These are phyloP conservation scores for Artemisia princeps DNA, from an alignment of 140 eudicot genomes.

Conservation along the genomic window DNA sequence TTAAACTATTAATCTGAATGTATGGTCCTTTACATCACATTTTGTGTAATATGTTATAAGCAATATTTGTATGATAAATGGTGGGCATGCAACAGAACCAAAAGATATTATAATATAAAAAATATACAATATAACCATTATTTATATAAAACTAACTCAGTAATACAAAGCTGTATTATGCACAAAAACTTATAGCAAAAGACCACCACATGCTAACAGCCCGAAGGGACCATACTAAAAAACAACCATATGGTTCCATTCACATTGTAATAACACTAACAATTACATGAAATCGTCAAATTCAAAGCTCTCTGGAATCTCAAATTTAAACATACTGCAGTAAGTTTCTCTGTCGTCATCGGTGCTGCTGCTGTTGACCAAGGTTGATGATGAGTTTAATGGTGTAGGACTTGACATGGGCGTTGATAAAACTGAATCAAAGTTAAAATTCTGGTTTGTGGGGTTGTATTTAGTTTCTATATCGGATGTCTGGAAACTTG, in stretches of 20 bases:
- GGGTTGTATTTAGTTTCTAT: constrained; percentile 22
- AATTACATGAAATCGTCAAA: constrained; percentile 59
- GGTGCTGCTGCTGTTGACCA: constrained; percentile 32
- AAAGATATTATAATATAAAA: background rate
- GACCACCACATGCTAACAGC: constrained; percentile 19
- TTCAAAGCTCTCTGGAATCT: constrained; percentile 66
- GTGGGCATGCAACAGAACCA: too few relatives aligned
- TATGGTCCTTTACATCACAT: too few relatives aligned
- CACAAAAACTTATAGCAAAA: constrained; percentile 26
- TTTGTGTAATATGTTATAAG: too few relatives aligned
- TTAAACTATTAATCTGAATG: too few relatives aligned
- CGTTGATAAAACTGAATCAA: constrained; percentile 47
- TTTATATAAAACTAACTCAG: constrained; percentile 15
- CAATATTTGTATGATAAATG: too few relatives aligned
- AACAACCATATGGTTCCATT: constrained; percentile 24
- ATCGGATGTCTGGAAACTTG: constrained; percentile 35
- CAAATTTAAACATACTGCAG: constrained; percentile 58
- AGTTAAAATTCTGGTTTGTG: constrained; percentile 31
- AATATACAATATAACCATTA: background rate
- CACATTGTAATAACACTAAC: constrained; percentile 21
- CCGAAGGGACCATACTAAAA: constrained; percentile 13
- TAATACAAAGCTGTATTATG: constrained; percentile 26
- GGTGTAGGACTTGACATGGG: constrained; percentile 53
- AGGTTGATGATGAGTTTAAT: constrained; percentile 43
- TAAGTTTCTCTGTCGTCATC: constrained; percentile 65